These are phyloP conservation scores for Rhizopogon salebrosus DNA, from an alignment of 768 basidiomycete species.

Conservation along the genomic window DNA sequence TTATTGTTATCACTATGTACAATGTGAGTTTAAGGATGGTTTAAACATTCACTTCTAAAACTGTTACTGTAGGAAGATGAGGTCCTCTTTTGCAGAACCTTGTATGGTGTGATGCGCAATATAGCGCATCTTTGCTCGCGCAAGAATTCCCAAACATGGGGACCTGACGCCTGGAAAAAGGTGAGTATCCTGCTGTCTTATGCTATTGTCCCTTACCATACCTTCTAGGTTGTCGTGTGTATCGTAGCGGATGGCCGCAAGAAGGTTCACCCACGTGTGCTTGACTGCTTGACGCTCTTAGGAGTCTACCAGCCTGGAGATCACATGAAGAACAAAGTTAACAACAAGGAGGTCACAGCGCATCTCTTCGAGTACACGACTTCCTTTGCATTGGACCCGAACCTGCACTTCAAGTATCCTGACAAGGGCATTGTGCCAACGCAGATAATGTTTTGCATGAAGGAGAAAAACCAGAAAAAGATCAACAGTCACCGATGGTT, in stretches of 20 bases:
- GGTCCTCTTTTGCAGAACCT: constrained; percentile 83
- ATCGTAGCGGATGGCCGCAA: constrained; percentile 87
- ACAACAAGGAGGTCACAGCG: constrained; percentile 66
- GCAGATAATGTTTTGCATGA: constrained; percentile 89
- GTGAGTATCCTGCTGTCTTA: constrained; percentile 25
- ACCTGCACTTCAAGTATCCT: constrained; percentile 80
- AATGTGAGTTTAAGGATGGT: constrained; percentile 59
- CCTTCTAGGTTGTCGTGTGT: constrained; percentile 75
- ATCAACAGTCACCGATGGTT: constrained; percentile 98
- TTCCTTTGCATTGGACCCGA: constrained; percentile 72
- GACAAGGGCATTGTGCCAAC: constrained; percentile 92
- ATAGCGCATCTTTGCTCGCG: constrained; percentile 78
- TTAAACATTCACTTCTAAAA: neutral
- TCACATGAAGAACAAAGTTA: constrained; percentile 59
- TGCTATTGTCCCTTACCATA: neutral
- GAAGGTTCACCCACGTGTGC: constrained; percentile 76
- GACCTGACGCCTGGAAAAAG: constrained; percentile 95
- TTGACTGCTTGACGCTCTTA: constrained; percentile 85
- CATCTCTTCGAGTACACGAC: constrained; percentile 86
- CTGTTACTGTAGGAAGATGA: constrained; percentile 66
- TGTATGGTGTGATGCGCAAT: constrained; percentile 93
- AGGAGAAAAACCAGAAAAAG: constrained; percentile 95
- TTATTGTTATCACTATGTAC: constrained; percentile 96
- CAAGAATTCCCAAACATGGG: constrained; percentile 93
- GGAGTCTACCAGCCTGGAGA: constrained; percentile 83